Evolutionary conservation across 2,329 filamentous ascomycete genomes (phyloP).

Genomic region (Trichophyton schoenleinii): DNA sequence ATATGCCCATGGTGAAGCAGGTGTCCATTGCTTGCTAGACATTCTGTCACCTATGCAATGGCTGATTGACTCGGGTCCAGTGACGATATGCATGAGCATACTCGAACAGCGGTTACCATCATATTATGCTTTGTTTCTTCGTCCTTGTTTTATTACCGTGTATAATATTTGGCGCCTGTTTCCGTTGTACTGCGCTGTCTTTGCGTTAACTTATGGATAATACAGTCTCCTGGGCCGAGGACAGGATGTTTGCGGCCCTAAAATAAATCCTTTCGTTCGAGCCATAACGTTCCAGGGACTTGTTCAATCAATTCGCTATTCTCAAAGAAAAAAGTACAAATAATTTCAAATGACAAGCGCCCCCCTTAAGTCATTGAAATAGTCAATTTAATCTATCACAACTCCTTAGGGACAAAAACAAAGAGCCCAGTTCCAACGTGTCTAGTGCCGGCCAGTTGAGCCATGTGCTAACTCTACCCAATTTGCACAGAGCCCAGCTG

Average conservation of each 20-base stretch:
- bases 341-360: no score
- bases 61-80: not conserved
- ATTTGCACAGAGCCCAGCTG: not conserved
- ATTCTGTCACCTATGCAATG: not conserved
- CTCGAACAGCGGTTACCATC: constrained; percentile 3
- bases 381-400: no score
- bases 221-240: not conserved
- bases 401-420: no score
- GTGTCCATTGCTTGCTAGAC: not conserved
- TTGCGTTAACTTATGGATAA: not conserved
- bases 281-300: not conserved
- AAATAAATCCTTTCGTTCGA: not conserved
- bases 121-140: not conserved
- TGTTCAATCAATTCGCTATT: not conserved
- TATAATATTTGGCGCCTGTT: not conserved
- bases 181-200: not conserved
- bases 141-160: not conserved
- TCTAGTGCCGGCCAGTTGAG: not conserved
- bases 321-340: no score
- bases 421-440: not conserved
- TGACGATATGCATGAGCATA: constrained; percentile 7
- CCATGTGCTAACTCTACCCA: not conserved
- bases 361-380: no score
- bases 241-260: not conserved
- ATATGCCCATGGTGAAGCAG: not conserved